Conservation (phyloP, 371 early-diverging fungal species). For the Mortierella sp. region DNA sequence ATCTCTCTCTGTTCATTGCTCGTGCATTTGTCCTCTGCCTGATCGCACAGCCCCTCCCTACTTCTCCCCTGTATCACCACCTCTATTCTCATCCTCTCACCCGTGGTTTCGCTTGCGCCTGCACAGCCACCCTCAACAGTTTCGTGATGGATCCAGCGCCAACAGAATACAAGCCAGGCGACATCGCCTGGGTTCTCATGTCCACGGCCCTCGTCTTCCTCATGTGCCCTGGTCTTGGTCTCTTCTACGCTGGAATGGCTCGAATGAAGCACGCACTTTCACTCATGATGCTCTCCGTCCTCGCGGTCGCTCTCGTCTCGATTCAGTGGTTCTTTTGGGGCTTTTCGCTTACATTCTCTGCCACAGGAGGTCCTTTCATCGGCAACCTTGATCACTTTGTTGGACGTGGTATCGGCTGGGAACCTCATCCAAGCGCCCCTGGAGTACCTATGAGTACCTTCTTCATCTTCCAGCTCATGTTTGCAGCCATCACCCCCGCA, state of each 20-base stretch:
- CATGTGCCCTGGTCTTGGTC: conserved; percentile 78
- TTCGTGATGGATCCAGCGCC: conserved; percentile 27
- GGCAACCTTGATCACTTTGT: conserved; percentile 76
- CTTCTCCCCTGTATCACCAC: not conserved
- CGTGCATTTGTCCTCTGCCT: too few relatives aligned
- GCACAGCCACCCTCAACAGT: not conserved
- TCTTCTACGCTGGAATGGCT: conserved; percentile 89
- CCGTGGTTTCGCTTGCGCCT: conserved; percentile 9
- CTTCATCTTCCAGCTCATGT: conserved; percentile 80
- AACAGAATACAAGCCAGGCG: conserved; percentile 65
- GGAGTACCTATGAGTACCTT: conserved; percentile 70
- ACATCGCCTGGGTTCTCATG: conserved; percentile 76
- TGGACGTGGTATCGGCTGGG: conserved; percentile 55
- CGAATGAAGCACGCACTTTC: conserved; percentile 83
- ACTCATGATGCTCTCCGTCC: conserved; percentile 80
- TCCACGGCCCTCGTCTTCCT: conserved; percentile 64
- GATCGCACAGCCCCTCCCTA: not conserved
- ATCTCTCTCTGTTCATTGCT: not conserved
- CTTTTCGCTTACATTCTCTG: conserved; percentile 83
- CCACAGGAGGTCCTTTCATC: conserved; percentile 76
- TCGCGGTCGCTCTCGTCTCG: conserved; percentile 84
- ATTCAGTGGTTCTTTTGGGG: conserved; percentile 91
- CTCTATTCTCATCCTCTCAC: conserved; percentile 18
- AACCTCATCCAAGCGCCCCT: conserved; percentile 61
- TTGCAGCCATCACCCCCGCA: conserved; percentile 79